A percentile compares a stretch with the other conserved stretches of the same genome.
Conservation (phyloP, 495 filamentous ascomycete species). For the Penicillium herquei region DNA sequence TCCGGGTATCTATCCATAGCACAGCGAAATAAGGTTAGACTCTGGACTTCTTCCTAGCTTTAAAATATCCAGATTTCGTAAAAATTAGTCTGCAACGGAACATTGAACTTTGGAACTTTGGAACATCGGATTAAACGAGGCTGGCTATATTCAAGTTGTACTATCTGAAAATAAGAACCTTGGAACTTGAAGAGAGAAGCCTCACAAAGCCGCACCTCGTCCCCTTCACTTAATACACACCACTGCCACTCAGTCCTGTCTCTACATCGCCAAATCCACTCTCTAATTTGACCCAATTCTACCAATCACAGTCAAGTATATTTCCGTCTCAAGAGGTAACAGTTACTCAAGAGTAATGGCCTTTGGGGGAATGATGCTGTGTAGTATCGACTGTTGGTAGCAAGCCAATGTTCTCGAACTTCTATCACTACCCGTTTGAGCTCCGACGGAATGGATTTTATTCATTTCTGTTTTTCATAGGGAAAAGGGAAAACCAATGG, state of each 20-base stretch:
- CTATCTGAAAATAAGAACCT: constrained; percentile 5
- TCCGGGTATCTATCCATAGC: no score
- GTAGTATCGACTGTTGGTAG: constrained; percentile 7
- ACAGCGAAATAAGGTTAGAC: no score
- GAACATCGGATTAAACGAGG: no score
- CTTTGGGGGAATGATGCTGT: background rate
- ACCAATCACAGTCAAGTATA: background rate
- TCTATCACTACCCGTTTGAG: no score
- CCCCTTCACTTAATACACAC: background rate
- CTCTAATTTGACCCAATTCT: background rate
- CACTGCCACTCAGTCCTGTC: background rate
- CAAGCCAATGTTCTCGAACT: no score
- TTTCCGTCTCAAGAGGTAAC: background rate
- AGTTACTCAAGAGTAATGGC: background rate
- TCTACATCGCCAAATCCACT: background rate
- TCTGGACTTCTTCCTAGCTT: no score
- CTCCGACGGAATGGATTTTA: no score
- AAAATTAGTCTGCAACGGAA: no score
- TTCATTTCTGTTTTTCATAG: constrained; percentile 9
- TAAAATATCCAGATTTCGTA: no score
- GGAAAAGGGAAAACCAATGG: background rate
- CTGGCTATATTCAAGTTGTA: no score
- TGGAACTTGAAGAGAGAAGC: constrained; percentile 1
- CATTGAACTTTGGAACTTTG: no score
- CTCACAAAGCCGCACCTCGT: background rate